phyloP scores from a whole-genome alignment of 2,329 filamentous ascomycete genomes.

The Alternaria burnsii region DNA sequence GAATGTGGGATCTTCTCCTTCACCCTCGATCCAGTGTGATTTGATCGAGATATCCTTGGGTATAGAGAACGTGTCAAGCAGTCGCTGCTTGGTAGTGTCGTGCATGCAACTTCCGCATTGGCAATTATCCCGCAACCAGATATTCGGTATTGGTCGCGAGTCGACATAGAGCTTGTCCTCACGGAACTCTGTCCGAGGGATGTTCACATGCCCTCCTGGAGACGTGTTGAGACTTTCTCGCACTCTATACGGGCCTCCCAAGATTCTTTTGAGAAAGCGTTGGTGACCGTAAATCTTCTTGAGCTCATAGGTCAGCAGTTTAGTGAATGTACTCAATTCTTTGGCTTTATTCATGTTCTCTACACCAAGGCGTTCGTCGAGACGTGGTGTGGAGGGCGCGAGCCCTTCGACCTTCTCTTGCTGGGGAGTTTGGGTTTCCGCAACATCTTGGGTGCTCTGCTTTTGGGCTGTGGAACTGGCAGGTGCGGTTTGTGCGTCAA shows the following conservation, averaged over 20 bases:
- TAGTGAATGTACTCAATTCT: background rate
- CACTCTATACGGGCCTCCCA: slow-evolving; percentile 4
- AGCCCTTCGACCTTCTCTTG: background rate
- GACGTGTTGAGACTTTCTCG: background rate
- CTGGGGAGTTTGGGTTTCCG: background rate
- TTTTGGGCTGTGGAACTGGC: background rate
- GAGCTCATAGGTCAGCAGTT: background rate
- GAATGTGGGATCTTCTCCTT: slow-evolving; percentile 19
- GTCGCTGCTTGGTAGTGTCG: slow-evolving; percentile 73
- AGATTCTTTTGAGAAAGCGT: background rate
- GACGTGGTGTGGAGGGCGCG: background rate
- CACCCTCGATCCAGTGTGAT: slow-evolving; percentile 11
- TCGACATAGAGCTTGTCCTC: slow-evolving; percentile 14
- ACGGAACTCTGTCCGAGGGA: background rate
- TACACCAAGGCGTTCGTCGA: background rate
- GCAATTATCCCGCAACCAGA: slow-evolving; percentile 69
- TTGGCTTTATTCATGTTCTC: slow-evolving; percentile 1
- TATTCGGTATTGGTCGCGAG: slow-evolving; percentile 41
- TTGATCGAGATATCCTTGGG: slow-evolving; percentile 40
- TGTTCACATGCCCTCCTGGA: background rate
- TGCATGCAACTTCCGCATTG: slow-evolving; percentile 73
- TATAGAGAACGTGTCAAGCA: slow-evolving; percentile 70
- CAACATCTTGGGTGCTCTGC: background rate
- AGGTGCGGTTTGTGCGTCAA: background rate
- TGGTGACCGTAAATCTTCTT: background rate